phyloP scores from a whole-genome alignment of 1,139 yeast genomes.

The Pichia sp. region DNA sequence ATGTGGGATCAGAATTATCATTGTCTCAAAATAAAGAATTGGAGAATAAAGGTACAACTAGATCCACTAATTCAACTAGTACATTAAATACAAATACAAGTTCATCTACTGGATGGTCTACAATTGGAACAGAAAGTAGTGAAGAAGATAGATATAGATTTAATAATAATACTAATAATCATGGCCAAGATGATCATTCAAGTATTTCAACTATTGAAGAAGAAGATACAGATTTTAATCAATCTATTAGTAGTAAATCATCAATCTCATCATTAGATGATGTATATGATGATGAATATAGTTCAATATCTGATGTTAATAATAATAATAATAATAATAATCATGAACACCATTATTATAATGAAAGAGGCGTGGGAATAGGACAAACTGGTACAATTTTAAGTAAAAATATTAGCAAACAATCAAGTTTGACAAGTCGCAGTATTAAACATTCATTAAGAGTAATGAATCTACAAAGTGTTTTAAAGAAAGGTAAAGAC shows the following conservation, averaged over 20 bases:
- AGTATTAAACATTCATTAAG: conserved; percentile 7
- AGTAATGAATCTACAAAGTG: conserved; percentile 7
- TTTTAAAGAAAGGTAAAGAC: conserved; percentile 2
- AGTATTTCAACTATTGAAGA: conserved; percentile 13
- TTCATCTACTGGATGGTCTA: conserved; percentile 1
- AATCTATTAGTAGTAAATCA: conserved; percentile 1
- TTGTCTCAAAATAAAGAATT: neutral
- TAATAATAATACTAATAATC: neutral
- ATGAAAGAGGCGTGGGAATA: too few species aligned
- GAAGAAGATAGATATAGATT: neutral
- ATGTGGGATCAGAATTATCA: neutral
- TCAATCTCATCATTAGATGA: conserved; percentile 18
- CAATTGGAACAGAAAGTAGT: neutral
- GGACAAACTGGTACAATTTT: too few species aligned
- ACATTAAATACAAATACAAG: neutral
- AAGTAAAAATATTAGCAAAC: neutral
- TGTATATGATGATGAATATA: conserved; percentile 9
- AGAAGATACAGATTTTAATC: conserved; percentile 13
- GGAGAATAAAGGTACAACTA: too few species aligned
- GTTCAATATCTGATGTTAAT: conserved; percentile 10
- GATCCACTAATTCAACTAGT: neutral
- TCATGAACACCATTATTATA: too few species aligned
- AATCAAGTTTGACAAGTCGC: neutral
- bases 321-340: too few species aligned
- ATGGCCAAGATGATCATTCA: neutral